Conservation (phyloP, 2,329 filamentous ascomycete species). For the Madurella fahalii region DNA sequence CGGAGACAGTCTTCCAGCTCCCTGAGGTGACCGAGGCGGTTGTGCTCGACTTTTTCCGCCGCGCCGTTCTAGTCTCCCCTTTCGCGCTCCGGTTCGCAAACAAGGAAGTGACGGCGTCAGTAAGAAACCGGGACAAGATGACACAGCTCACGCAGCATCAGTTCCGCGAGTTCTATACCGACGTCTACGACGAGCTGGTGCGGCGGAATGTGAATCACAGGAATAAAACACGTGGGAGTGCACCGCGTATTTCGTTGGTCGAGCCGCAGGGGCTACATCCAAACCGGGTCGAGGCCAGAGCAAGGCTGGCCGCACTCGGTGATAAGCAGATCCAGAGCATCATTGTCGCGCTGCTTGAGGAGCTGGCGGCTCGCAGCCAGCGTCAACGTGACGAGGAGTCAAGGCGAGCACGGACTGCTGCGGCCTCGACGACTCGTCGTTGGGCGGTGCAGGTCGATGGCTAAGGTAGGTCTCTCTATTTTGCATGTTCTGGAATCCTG, state of each 20-base stretch:
- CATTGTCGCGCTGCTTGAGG: neutral
- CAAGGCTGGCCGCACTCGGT: neutral
- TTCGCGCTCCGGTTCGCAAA: no score
- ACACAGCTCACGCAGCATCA: neutral
- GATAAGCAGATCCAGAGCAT: neutral
- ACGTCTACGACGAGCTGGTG: constrained; percentile 13
- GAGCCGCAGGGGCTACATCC: neutral
- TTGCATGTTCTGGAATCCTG: no score
- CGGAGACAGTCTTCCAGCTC: constrained; percentile 8
- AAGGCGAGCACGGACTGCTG: no score
- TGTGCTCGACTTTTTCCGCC: constrained; percentile 8
- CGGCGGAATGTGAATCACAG: constrained; percentile 5
- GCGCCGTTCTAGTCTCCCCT: neutral
- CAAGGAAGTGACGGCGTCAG: no score
- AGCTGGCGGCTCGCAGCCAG: neutral
- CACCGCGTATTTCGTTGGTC: neutral
- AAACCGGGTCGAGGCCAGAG: neutral
- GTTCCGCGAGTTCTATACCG: constrained; percentile 8
- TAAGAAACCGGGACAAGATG: neutral
- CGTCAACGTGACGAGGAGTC: no score
- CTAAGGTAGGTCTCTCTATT: no score
- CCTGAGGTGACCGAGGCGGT: constrained; percentile 3
- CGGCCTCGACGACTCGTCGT: no score
- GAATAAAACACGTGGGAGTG: neutral
- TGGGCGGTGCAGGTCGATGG: no score